Conservation (phyloP, 768 basidiomycete genomes). For the Brasilioporus rufonigricans region DNA sequence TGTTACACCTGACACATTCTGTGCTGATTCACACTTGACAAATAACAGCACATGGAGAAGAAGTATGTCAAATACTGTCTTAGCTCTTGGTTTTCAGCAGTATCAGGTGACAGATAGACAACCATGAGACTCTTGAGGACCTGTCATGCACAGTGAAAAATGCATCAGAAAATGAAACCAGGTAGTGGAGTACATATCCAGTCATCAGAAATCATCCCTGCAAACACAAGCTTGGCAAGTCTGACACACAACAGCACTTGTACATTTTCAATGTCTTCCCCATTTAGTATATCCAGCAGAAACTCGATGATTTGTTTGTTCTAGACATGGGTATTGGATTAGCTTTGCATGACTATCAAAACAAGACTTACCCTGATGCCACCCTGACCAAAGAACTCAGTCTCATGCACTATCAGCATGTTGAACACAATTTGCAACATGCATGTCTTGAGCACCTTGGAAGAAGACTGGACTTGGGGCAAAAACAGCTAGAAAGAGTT, state of each 20-base stretch:
- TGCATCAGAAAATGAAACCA: not conserved
- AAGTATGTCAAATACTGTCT: constrained; percentile 86
- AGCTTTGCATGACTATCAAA: not conserved
- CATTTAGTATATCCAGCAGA: constrained; percentile 50
- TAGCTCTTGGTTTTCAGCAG: constrained; percentile 75
- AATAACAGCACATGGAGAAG: constrained; percentile 83
- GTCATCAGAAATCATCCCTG: constrained; percentile 72
- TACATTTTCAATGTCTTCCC: constrained; percentile 58
- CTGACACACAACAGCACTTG: constrained; percentile 76
- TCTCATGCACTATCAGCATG: constrained; percentile 80
- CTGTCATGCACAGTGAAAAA: constrained; percentile 30
- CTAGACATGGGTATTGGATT: constrained; percentile 21
- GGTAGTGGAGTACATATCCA: constrained; percentile 42
- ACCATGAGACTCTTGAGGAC: constrained; percentile 49
- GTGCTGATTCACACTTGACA: constrained; percentile 67
- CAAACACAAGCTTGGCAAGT: constrained; percentile 79
- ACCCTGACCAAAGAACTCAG: constrained; percentile 53
- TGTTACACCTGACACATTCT: not conserved
- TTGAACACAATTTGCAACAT: constrained; percentile 86
- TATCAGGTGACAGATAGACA: constrained; percentile 78
- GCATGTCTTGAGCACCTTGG: constrained; percentile 62
- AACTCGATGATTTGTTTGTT: constrained; percentile 65
- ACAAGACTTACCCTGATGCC: constrained; percentile 29
- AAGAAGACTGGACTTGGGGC: constrained; percentile 64
- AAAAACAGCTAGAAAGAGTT: constrained; percentile 78